phyloP scores from a whole-genome alignment of 2,329 filamentous ascomycete genomes.

The Westerdykella ornata region DNA sequence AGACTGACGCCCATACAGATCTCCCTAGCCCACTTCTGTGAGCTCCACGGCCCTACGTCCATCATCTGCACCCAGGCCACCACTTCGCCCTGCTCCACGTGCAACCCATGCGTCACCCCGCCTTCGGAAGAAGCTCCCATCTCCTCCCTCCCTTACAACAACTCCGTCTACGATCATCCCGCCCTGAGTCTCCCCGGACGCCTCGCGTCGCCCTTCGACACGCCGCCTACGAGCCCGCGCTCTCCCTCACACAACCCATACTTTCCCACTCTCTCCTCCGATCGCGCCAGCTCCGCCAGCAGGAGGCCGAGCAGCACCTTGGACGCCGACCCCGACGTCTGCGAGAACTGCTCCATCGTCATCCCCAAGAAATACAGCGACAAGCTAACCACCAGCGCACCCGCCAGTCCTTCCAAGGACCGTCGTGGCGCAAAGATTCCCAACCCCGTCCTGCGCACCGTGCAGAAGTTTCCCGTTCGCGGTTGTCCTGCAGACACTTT shows the following conservation, averaged over 20 bases:
- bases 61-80: slow-evolving; percentile 56
- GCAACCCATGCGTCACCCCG: slow-evolving; percentile 43
- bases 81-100: slow-evolving; percentile 49
- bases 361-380: slow-evolving; percentile 50
- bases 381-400: slow-evolving; percentile 48
- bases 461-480: slow-evolving; percentile 49
- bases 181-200: slow-evolving; percentile 29
- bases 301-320: slow-evolving; percentile 33
- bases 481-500: slow-evolving; percentile 29
- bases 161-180: slow-evolving; percentile 29
- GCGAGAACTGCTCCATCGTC: slow-evolving; percentile 52
- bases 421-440: slow-evolving; percentile 43
- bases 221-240: slow-evolving; percentile 38
- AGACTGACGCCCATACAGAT: slow-evolving; percentile 37
- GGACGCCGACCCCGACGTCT: slow-evolving; percentile 47
- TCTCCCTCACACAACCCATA: slow-evolving; percentile 44
- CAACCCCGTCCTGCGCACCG: slow-evolving; percentile 51
- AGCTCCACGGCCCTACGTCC: slow-evolving; percentile 56
- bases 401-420: slow-evolving; percentile 46
- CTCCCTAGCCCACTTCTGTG: slow-evolving; percentile 57
- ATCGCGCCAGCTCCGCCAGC: slow-evolving; percentile 20
- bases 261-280: slow-evolving; percentile 39
- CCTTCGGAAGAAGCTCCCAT: slow-evolving; percentile 33
- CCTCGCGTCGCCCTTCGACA: slow-evolving; percentile 36
- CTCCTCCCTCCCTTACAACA: slow-evolving; percentile 29